Base-by-base conservation (phyloP, 179 eudicot genomes). In the Spinacia oleracea region DNA sequence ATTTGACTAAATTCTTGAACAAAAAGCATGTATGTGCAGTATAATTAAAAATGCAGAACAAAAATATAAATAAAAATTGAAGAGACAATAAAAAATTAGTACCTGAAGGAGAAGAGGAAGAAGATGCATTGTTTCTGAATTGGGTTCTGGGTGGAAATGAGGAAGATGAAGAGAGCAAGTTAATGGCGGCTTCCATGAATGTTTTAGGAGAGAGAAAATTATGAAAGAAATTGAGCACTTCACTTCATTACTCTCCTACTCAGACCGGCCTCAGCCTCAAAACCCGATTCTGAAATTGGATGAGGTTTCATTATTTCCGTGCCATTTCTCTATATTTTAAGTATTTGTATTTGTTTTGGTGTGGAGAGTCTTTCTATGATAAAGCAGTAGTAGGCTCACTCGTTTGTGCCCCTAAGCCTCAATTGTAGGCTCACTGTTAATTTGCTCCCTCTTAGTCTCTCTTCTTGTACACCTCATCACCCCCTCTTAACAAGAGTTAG, bases 141-240 rank as follows among this genome's bases (percentile, higher is more conserved):
- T 82, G 84, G 81, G 86, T 78, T 72, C 86, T 82, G 4, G 81
- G 81, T 62, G 88, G 84, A 74, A 89, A 76, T 42, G 90, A 83
- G 53, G 90, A 86, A 63, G 93, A 83, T 70, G 94, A 86, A 84
- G 91, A 86, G 67, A 92, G 83, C 78, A 90, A 79, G 87, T 83
- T 89, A 77, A 84, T 88, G 63, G 91, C 87, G 56, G 89, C 85
- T 79, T 92, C 97, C 97, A 89, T 91, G 25, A 55, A 73, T 46
- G 2, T 15, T 66, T 66, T 12, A 16, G 46, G 23, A 66, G 60
- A 48, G 60, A 45, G 56, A 70, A 45, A 70, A 9, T n/a, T n/a
- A n/a, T n/a, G n/a, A n/a, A n/a, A n/a, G n/a, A n/a, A n/a, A n/a
- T n/a, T 23, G 11, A 4, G 38, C 20, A 18, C 34, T 5, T 25